Evolutionary conservation across 2,329 filamentous ascomycete species (phyloP), one percentile per base, ranked within the genome.

Genomic region (Laburnicola sp.): DNA sequence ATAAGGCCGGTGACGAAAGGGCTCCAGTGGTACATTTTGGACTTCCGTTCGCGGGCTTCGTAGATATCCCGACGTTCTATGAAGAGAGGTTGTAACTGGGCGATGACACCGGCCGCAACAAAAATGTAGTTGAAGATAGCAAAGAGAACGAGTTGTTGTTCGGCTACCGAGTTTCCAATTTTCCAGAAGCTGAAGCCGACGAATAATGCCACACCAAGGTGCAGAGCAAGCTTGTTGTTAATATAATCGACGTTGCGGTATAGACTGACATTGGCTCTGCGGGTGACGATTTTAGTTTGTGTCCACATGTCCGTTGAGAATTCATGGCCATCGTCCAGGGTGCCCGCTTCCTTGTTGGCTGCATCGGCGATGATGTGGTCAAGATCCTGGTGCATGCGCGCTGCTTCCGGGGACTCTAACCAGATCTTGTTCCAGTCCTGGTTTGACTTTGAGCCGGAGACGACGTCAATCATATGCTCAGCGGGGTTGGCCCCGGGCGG

Each of bases 391-490:
- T 64, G 61, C 58, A 74, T 66, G n/a, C 62, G 57, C 1, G 60
- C 51, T 27, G 69, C 62, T 45, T 71, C 68, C 0, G 68, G 66
- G 0, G 68, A 73, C 7, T 65, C 60, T 1, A 72, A 58, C 74
- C 74, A 75, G 8, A 73, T 60, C 38, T 73, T 49, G 48, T 71
- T 64, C 69, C 74, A 54, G 74, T 67, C 52, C 60, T 86, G 84
- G 58, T 86, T 0, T 85, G 89, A 32, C 84, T 80, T 3, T 84
- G 81, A 4, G 83, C 78, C 0, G 77, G 76, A 59, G 82, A 88
- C 23, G 83, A 61, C 88, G 66, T 94, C 89, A 7, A 94, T 84
- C 89, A 94, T 93, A 73, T 88, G 93, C 75, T 94, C 88, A 1
- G 82, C 81, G 3, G 80, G 75, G 57, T 84, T 84, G 11, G 78